Evolutionary conservation across 805 yeast species (phyloP), one percentile per base, ranked within the genome.

Genomic region (Danielozyma ontarioensis): DNA sequence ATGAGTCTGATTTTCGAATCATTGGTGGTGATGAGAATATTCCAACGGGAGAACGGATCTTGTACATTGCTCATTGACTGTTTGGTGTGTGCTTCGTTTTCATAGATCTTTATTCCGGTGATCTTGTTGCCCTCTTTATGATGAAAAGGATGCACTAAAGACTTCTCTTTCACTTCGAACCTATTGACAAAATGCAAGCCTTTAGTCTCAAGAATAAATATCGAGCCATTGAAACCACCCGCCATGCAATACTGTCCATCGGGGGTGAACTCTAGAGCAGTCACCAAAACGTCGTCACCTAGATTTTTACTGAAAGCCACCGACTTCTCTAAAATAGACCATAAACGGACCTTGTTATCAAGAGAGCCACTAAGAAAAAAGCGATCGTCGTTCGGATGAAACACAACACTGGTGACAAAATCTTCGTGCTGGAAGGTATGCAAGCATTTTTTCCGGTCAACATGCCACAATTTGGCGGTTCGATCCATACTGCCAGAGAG

Each of bases 371-470:
- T 79, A 3, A 83, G 53, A 53, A 89, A 86, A 51, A 89, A 89
- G 16, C 97, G 59, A 51, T 89, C 96, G 57, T 89, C 97, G 1
- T 63, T 62, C 1, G 93, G 94, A 49, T 85, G 95, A 55, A 89
- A 89, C 32, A 70, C 72, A 3, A 83, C 83, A 7, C 80, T 66
- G 0, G 96, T 83, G 3, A 87, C 95, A 55, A 86, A 82, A 53
- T 86, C 95, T n/a, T 78, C 72, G 51, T 86, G 89, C 10, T 57
- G 53, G 47, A 83, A 88, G 1, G 78, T 68, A 30, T 81, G 71
- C 13, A 89, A 60, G 32, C 86, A 77, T 12, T 64, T 69, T 2
- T 58, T 60, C 31, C 89, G 68, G 25, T 83, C 85, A 10, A 82
- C 72, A 54, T 89, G 94, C 96, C 97, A 89, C 29, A 89, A 60